phyloP scores from a whole-genome alignment of 805 yeast genomes.

The Scheffersomyces stipitis region DNA sequence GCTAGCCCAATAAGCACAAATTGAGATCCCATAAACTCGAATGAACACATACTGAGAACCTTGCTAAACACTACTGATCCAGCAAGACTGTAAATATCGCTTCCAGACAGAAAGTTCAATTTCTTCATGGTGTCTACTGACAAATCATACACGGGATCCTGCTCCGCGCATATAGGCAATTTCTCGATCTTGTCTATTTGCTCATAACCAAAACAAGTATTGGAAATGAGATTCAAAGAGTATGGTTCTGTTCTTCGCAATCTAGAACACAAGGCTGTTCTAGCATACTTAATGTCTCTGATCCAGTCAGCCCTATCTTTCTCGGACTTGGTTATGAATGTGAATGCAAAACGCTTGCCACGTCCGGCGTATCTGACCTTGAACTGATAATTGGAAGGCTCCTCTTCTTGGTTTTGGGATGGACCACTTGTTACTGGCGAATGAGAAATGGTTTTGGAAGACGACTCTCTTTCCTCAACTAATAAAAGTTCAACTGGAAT shows the following conservation, averaged over 20 bases:
- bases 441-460: constrained; percentile 7
- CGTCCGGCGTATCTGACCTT: constrained; percentile 56
- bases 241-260: constrained; percentile 51
- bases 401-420: constrained; percentile 17
- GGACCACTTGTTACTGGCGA: constrained; percentile 2
- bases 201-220: constrained; percentile 65
- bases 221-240: constrained; percentile 51
- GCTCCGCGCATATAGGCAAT: constrained; percentile 51
- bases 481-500: constrained; percentile 60
- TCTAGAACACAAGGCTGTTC: constrained; percentile 32
- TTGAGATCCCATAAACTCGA: constrained; percentile 44
- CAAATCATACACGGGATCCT: constrained; percentile 49
- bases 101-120: constrained; percentile 22
- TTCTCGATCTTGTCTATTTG: constrained; percentile 48
- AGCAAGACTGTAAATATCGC: constrained; percentile 23
- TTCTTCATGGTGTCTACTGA: constrained; percentile 20
- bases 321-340: constrained; percentile 47
- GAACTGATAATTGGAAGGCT: constrained; percentile 41
- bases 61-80: constrained; percentile 31
- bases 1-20: constrained; percentile 60
- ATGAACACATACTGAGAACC: constrained; percentile 44
- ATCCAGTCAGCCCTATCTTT: constrained; percentile 63
- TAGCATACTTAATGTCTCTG: constrained; percentile 47
- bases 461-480: constrained; percentile 43
- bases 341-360: constrained; percentile 54